Base-by-base conservation (phyloP, 2,329 filamentous ascomycete species). In the Diaporthe ilicicola region DNA sequence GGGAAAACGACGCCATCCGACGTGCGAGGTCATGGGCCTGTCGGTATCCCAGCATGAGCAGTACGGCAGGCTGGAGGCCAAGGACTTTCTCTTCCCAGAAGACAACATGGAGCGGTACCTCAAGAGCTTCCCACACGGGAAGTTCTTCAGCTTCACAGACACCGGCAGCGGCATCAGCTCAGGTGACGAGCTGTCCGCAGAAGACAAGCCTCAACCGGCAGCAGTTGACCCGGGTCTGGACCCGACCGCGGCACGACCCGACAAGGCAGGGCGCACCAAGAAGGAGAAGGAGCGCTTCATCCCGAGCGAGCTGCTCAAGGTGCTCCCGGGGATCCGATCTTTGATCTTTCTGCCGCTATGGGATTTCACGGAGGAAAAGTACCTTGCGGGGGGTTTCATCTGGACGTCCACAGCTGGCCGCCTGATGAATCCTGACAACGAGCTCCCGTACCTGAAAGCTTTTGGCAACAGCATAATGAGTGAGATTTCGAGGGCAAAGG, bases 381-480 rank as follows among this genome's bases (percentile, higher is more conserved):
- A 72, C 54, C 65, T 70, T 27, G 69, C 71, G 8, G 73, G 71
- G 13, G 67, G 71, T 8, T 73, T 74, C 7, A 66, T 71, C 12
- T 67, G 50, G 72, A 34, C 46, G 2, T 67, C 46, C 15, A 65
- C 24, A 0, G 46, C 44, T 32, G 72, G 53, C 8, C 53, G 55
- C 9, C 44, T 29, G 3, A 42, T 46, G 44, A 79, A 79, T 27
- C 77, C 78, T 3, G 75, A 79, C 44, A 79, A 81, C 34, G 85
- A 86, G 51, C 77, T 87, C 5, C 81, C 79, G 10, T 83, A 84
- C 44, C 77, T 87, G 15, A 79, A 80, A 13, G 83, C 84, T 1
- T 87, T 88, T 75, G 83, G 84, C 1, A 86, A 86, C 70, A 84
- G 83, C 1, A 84, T 88, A 48, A 89, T 90, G 86, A 82, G 85